Percentiles rank a stretch among this genome's conserved stretches.
phyloP scores from a whole-genome alignment of 257 asterid species.

The Cynanchum wilfordii region DNA sequence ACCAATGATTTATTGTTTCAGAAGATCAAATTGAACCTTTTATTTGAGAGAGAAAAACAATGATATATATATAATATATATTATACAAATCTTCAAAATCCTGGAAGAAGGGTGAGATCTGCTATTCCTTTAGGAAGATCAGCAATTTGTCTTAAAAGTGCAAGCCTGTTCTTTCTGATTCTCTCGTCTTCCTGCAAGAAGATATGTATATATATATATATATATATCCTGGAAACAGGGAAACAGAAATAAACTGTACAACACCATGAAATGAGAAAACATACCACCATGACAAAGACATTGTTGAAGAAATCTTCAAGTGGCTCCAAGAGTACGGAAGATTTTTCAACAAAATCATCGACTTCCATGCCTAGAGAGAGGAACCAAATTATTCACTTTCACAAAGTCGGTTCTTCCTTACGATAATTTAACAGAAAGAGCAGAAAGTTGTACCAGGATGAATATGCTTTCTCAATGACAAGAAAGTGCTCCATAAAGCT shows the following conservation, averaged over 20 bases:
- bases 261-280: conserved; percentile 19
- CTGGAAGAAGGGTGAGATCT: conserved; percentile 78
- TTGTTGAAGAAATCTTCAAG: conserved; percentile 78
- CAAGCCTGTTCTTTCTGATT: conserved; percentile 83
- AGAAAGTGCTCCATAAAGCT: conserved; percentile 71
- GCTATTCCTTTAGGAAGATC: conserved; percentile 85
- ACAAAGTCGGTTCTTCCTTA: neutral
- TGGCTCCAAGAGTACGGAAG: conserved; percentile 59
- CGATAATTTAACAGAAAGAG: neutral
- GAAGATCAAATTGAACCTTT: too few species aligned
- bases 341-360: conserved; percentile 77
- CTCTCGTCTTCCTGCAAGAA: conserved; percentile 74
- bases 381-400: neutral
- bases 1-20: neutral
- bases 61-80: too few species aligned
- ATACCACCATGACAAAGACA: conserved; percentile 95
- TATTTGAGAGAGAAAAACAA: too few species aligned
- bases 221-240: neutral
- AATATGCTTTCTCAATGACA: conserved; percentile 57
- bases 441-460: conserved; percentile 48
- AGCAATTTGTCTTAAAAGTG: conserved; percentile 62
- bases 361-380: conserved; percentile 70
- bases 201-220: too few species aligned
- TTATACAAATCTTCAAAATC: conserved; percentile 27
- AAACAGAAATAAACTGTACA: neutral